These are phyloP conservation scores for Didymella keratinophila DNA, from an alignment of 2,329 filamentous ascomycete genomes.

Conservation along the genomic window DNA sequence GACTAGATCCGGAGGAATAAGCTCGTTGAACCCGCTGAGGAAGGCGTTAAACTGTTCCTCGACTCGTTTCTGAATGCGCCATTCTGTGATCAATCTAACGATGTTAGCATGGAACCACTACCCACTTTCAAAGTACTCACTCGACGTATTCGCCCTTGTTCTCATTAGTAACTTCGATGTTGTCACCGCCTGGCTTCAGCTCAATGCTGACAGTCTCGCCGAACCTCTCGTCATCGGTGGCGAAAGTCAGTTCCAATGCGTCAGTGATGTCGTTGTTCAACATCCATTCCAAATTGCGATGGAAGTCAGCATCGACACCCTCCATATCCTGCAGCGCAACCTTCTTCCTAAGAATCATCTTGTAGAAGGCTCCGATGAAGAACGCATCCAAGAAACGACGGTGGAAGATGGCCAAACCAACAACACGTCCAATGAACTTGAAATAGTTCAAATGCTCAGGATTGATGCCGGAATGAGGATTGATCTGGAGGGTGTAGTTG, in stretches of 20 bases:
- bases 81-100: slow-evolving; percentile 86
- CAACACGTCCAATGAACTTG: slow-evolving; percentile 98
- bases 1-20: slow-evolving; percentile 94
- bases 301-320: slow-evolving; percentile 97
- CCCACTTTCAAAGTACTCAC: slow-evolving; percentile 55
- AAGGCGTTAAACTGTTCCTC: slow-evolving; percentile 99
- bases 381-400: slow-evolving; percentile 96
- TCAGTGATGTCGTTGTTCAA: slow-evolving; percentile 97
- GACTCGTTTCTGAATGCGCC: slow-evolving; percentile 98
- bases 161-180: slow-evolving; percentile 96
- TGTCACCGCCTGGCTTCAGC: slow-evolving; percentile 84
- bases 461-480: slow-evolving; percentile 98
- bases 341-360: slow-evolving; percentile 97
- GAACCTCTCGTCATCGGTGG: slow-evolving; percentile 96
- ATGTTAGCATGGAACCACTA: slow-evolving; percentile 26
- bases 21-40: slow-evolving; percentile 95
- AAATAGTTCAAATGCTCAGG: slow-evolving; percentile 99
- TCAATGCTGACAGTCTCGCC: slow-evolving; percentile 94
- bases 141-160: slow-evolving; percentile 99
- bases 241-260: slow-evolving; percentile 94
- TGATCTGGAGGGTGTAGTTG: slow-evolving; percentile 99
- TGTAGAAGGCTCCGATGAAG: slow-evolving; percentile 98
- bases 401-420: slow-evolving; percentile 97
- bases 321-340: slow-evolving; percentile 96
- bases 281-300: slow-evolving; percentile 96